phyloP scores from a whole-genome alignment of 2,329 filamentous ascomycete species.

The Graphilbum sp. region DNA sequence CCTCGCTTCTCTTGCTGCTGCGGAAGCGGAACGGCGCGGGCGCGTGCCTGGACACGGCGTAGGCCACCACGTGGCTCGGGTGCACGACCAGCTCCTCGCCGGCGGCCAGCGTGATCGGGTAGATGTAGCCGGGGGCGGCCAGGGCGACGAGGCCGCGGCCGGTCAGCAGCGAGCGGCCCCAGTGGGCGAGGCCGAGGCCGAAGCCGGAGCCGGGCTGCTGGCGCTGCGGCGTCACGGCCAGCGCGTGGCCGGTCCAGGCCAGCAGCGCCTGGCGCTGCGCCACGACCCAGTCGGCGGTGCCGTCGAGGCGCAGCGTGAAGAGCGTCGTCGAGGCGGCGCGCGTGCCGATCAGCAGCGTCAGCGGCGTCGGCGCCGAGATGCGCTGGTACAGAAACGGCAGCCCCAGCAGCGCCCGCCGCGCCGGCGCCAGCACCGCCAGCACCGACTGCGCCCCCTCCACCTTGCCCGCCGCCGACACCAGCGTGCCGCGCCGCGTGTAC shows the following conservation, averaged over 20 bases:
- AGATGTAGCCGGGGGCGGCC: conserved; percentile 74
- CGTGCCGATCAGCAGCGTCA: conserved; percentile 77
- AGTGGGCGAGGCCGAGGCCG: conserved; percentile 64
- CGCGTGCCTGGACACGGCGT: conserved; percentile 56
- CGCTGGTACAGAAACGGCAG: conserved; percentile 92
- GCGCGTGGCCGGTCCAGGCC: conserved; percentile 90
- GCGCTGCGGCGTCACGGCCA: conserved; percentile 59
- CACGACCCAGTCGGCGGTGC: conserved; percentile 89
- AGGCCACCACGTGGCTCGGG: conserved; percentile 82
- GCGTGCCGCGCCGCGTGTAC: conserved; percentile 79
- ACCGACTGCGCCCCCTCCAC: conserved; percentile 84
- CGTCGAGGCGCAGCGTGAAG: conserved; percentile 75
- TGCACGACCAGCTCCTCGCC: conserved; percentile 87
- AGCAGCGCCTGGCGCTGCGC: conserved; percentile 73
- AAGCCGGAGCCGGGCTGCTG: conserved; percentile 1
- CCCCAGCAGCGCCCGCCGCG: conserved; percentile 62
- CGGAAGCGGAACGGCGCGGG: conserved; percentile 70
- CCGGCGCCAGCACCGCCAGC: conserved; percentile 69
- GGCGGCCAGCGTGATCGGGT: conserved; percentile 62
- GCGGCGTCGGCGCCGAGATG: conserved; percentile 71
- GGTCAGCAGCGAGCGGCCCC: conserved; percentile 80
- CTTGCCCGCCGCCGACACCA: conserved; percentile 81
- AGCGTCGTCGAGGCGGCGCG: conserved; percentile 79
- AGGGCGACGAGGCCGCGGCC: conserved; percentile 77
- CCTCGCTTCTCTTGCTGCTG: too few species aligned